Conservation (phyloP, 306 rosid genomes). For the Rosa rugosa region DNA sequence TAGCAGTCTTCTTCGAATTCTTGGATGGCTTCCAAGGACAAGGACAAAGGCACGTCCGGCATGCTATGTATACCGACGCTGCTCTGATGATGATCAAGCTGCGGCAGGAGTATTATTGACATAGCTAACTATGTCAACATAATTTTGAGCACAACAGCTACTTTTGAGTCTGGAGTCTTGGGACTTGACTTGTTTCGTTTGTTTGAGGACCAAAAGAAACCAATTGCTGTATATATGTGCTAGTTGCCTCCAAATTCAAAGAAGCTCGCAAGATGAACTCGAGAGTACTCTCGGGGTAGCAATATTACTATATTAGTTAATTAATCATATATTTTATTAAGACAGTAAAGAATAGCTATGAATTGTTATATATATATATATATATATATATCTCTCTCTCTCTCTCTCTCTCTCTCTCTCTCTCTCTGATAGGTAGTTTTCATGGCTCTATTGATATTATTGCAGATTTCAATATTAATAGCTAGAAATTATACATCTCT, state of each 20-base stretch:
- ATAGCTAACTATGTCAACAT: neutral
- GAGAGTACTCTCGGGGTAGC: neutral
- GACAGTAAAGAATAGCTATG: neutral
- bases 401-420: too few relatives aligned
- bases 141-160: neutral
- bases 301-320: too few relatives aligned
- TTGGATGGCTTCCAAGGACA: neutral
- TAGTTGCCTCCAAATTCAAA: neutral
- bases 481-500: neutral
- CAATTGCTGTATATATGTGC: neutral
- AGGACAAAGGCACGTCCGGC: neutral
- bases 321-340: too few relatives aligned
- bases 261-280: neutral
- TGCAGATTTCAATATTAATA: too few relatives aligned
- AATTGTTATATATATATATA: too few relatives aligned
- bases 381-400: neutral
- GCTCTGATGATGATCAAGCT: slow-evolving; percentile 1
- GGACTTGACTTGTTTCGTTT: neutral
- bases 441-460: neutral
- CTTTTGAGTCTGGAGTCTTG: neutral
- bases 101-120: neutral
- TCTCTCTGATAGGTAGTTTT: neutral
- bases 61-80: neutral
- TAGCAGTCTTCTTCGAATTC: slow-evolving; percentile 8
- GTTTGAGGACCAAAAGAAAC: neutral